phyloP scores from a whole-genome alignment of 116 monocot genomes.

The Cymodocea nodosa region DNA sequence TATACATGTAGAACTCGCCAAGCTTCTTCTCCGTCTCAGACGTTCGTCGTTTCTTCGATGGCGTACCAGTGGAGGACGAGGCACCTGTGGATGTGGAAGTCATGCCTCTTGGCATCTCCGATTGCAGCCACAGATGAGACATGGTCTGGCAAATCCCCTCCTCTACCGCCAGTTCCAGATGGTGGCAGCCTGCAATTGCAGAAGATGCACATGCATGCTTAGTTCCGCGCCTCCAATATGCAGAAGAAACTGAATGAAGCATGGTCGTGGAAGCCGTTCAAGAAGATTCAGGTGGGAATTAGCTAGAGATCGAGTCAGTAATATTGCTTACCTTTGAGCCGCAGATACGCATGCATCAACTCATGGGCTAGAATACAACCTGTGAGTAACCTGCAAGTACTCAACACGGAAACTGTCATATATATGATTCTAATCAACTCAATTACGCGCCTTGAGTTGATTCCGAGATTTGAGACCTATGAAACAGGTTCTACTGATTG shows the following conservation, averaged over 20 bases:
- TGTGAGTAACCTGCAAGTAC: too few relatives aligned
- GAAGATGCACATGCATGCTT: neutral
- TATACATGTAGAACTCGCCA: conserved; percentile 88
- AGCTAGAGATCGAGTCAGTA: too few relatives aligned
- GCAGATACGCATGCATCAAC: conserved; percentile 92
- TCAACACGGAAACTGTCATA: too few relatives aligned
- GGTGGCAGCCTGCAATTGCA: conserved; percentile 40
- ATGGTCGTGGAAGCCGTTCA: too few relatives aligned
- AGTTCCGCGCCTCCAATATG: too few relatives aligned
- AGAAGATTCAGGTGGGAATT: too few relatives aligned
- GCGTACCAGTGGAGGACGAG: conserved; percentile 38
- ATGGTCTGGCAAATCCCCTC: conserved; percentile 94
- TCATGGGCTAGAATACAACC: conserved; percentile 97
- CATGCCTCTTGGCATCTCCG: conserved; percentile 45
- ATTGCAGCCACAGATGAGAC: conserved; percentile 93
- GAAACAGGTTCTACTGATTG: too few relatives aligned
- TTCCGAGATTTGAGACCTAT: too few relatives aligned
- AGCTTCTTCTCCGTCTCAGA: conserved; percentile 77
- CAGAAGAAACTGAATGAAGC: too few relatives aligned
- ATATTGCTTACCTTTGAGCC: conserved; percentile 68
- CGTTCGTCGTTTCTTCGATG: conserved; percentile 50
- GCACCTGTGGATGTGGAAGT: conserved; percentile 31
- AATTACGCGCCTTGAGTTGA: too few relatives aligned
- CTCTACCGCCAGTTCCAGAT: conserved; percentile 73
- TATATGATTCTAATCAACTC: too few relatives aligned